These are phyloP conservation scores for Sclerospora graminicola DNA, from an alignment of 352 stramenopile genomes.

Conservation along the genomic window DNA sequence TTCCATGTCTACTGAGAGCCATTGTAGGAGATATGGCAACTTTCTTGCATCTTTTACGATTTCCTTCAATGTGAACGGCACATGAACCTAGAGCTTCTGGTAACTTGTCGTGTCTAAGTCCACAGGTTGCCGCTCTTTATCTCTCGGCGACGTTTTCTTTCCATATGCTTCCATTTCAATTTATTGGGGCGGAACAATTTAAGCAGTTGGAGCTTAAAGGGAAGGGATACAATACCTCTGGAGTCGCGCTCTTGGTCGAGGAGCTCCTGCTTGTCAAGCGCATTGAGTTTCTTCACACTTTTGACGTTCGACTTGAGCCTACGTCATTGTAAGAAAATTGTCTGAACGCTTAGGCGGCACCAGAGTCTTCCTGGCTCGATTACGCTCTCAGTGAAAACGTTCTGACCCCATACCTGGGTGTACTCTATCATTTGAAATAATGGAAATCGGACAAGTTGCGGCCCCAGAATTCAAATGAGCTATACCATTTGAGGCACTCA, in stretches of 20 bases:
- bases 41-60: conserved; percentile 87
- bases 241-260: not conserved
- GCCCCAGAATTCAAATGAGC: too few relatives aligned
- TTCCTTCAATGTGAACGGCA: conserved; percentile 75
- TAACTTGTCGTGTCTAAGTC: conserved; percentile 46
- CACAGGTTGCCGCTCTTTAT: conserved; percentile 34
- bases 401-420: too few relatives aligned
- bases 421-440: too few relatives aligned
- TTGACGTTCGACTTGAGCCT: not conserved
- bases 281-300: conserved; percentile 2
- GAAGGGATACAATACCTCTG: conserved; percentile 31
- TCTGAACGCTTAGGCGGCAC: not conserved
- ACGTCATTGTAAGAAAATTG: not conserved
- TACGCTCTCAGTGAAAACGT: too few relatives aligned
- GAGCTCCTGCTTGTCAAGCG: conserved; percentile 5
- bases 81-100: conserved; percentile 62
- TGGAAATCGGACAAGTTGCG: too few relatives aligned
- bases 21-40: conserved; percentile 68
- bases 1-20: conserved; percentile 54
- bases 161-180: conserved; percentile 40
- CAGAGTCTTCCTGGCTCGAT: not conserved
- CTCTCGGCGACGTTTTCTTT: not conserved
- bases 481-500: too few relatives aligned
- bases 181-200: conserved; percentile 61
- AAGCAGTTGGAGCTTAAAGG: conserved; percentile 68